These are phyloP conservation scores for Jamesozyma spencerorum DNA, from an alignment of 805 yeast species.

Conservation along the genomic window DNA sequence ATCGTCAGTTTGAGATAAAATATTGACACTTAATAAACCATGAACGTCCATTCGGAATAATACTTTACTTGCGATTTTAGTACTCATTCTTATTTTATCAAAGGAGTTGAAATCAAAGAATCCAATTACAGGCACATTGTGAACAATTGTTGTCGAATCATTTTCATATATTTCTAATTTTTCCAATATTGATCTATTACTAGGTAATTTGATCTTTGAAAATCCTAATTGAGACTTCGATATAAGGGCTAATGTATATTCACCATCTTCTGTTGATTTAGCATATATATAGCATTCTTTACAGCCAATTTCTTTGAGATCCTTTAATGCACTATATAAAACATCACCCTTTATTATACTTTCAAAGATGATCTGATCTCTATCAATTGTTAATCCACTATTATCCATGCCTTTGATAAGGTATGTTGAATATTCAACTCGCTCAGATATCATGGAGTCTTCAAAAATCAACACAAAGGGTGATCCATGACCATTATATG, in stretches of 20 bases:
- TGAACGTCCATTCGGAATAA: slow-evolving; percentile 45
- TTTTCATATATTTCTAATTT: slow-evolving; percentile 37
- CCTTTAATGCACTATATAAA: slow-evolving; percentile 45
- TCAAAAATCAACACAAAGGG: slow-evolving; percentile 51
- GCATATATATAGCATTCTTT: slow-evolving; percentile 43
- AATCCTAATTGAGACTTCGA: slow-evolving; percentile 69
- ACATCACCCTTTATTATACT: slow-evolving; percentile 45
- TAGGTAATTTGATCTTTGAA: slow-evolving; percentile 59
- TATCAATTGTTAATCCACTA: slow-evolving; percentile 35
- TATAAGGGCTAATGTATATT: slow-evolving; percentile 36
- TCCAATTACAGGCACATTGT: slow-evolving; percentile 32
- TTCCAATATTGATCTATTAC: slow-evolving; percentile 52
- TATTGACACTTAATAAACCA: slow-evolving; percentile 41
- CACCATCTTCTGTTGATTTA: slow-evolving; percentile 24
- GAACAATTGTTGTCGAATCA: slow-evolving; percentile 15
- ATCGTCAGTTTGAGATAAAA: slow-evolving; percentile 33
- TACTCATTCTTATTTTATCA: slow-evolving; percentile 40
- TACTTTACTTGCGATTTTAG: slow-evolving; percentile 42
- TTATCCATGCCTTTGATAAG: slow-evolving; percentile 29
- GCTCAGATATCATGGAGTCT: slow-evolving; percentile 43
- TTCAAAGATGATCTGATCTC: slow-evolving; percentile 39
- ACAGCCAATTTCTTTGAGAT: slow-evolving; percentile 46
- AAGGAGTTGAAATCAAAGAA: slow-evolving; percentile 43
- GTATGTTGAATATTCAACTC: slow-evolving; percentile 47
- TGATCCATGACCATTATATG: slow-evolving; percentile 40